phyloP scores from a whole-genome alignment of 2,329 filamentous ascomycete species.

The Apiospora arundinis region DNA sequence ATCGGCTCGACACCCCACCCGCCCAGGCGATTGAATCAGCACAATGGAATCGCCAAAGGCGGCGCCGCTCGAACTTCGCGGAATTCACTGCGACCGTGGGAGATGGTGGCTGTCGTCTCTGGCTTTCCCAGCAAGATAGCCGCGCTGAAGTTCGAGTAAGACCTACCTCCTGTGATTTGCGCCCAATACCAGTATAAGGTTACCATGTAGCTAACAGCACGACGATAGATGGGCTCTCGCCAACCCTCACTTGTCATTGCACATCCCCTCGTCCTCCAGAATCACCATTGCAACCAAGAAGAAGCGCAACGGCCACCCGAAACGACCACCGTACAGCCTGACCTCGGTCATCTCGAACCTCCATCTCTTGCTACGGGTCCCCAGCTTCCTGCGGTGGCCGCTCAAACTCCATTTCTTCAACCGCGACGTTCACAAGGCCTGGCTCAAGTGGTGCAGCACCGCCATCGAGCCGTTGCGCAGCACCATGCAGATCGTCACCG shows the following conservation, averaged over 20 bases:
- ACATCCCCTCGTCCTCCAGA: conserved; percentile 72
- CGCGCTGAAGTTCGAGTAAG: conserved; percentile 90
- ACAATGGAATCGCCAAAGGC: conserved; percentile 85
- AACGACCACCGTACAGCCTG: conserved; percentile 65
- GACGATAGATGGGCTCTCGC: conserved; percentile 83
- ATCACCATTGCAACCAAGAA: conserved; percentile 57
- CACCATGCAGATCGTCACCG: conserved; percentile 61
- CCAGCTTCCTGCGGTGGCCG: conserved; percentile 85
- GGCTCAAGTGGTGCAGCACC: conserved; percentile 64
- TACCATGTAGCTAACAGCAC: conserved; percentile 27
- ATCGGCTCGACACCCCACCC: conserved; percentile 93
- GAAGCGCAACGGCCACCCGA: conserved; percentile 61
- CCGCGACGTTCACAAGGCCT: conserved; percentile 70
- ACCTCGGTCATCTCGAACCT: conserved; percentile 78
- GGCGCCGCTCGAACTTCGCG: conserved; percentile 80
- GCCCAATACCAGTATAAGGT: neutral
- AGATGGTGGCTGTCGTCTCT: conserved; percentile 85
- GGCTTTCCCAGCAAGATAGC: conserved; percentile 88
- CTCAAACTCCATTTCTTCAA: conserved; percentile 81
- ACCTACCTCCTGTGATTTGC: neutral
- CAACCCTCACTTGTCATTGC: conserved; percentile 80
- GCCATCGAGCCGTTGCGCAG: conserved; percentile 54
- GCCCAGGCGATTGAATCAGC: conserved; percentile 81
- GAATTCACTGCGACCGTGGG: conserved; percentile 78
- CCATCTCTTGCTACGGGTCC: conserved; percentile 78